Conservation (phyloP, 179 eudicot species). For the Beta corolliflora region DNA sequence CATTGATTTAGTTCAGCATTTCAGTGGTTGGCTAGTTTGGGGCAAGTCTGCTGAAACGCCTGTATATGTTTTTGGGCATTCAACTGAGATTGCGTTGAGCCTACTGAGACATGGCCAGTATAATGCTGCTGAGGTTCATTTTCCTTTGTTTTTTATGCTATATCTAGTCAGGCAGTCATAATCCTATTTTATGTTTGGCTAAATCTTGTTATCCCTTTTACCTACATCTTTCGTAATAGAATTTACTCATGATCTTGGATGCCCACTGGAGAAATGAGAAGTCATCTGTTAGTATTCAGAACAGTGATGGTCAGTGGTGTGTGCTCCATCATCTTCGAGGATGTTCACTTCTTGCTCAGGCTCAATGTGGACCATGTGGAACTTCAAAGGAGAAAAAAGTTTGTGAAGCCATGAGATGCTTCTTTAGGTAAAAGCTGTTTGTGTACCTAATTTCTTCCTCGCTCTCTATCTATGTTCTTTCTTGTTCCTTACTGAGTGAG, state of each 20-base stretch:
- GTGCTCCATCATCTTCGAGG: slow-evolving; percentile 86
- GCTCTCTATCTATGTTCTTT: not conserved
- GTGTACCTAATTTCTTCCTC: not conserved
- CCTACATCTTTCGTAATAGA: slow-evolving; percentile 39
- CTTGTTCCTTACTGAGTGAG: not conserved
- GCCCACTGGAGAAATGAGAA: slow-evolving; percentile 74
- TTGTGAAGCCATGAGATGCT: slow-evolving; percentile 84
- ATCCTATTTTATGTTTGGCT: not conserved
- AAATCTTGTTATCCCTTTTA: not conserved
- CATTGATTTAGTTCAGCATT: slow-evolving; percentile 52
- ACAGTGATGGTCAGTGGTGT: slow-evolving; percentile 65
- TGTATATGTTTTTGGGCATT: slow-evolving; percentile 60
- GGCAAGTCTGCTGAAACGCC: slow-evolving; percentile 63
- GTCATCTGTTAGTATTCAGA: slow-evolving; percentile 71
- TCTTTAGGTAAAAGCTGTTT: slow-evolving; percentile 62
- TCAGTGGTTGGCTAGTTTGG: slow-evolving; percentile 88
- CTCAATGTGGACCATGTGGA: slow-evolving; percentile 53
- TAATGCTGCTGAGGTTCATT: slow-evolving; percentile 80
- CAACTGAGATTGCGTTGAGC: slow-evolving; percentile 69
- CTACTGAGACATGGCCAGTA: slow-evolving; percentile 81
- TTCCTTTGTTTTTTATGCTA: slow-evolving; percentile 15
- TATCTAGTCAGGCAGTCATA: slow-evolving; percentile 6
- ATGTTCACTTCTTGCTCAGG: slow-evolving; percentile 87
- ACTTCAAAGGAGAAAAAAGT: slow-evolving; percentile 59
- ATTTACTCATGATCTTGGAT: slow-evolving; percentile 69